Evolutionary conservation across 148 eudicot species (phyloP), one percentile per base, ranked within the genome.

Genomic region (Persicaria tinctoria): DNA sequence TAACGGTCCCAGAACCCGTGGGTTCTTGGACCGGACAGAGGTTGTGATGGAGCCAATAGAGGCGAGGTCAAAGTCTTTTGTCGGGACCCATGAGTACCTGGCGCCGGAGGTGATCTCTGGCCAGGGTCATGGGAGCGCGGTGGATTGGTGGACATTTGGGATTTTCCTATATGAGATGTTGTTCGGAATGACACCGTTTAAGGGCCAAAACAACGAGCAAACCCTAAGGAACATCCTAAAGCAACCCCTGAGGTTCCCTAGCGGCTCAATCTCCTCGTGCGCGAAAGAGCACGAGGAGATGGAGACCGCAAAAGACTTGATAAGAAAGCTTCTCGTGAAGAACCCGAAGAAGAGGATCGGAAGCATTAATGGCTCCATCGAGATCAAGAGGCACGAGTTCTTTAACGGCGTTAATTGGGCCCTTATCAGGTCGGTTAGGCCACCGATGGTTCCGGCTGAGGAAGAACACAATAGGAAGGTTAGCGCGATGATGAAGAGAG

Each of bases 391-490:
- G 54, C 97, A 91, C 63, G 93, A 86, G 55, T 89, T 91, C 78
- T 91, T 91, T 68, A 89, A 84, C 74, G 97, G 97, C 57, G 91
- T 91, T 77, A 91, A 91, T 80, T 91, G 97, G 97, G 97, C 97
- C 49, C 78, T 91, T 72, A 91, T 91, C 59, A 86, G 97, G 83
- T 85, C 97, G 5, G 93, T 89, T 68, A 79, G 79, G 79, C 97
- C 97, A 5, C 97, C 97, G 4, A 86, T 86, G 80, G 93, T 91
- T n/a, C 97, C 70, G 70, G 70, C 93, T 49, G 82, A 71, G 57
- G 85, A 86, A 59, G 20, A 78, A 5, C 77, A 82, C 3, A 86
- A 78, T 14, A 78, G 51, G 48, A 66, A 38, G 70, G 7, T 66
- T 64, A 82, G 46, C 12, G 38, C 82, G 84, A 75, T 79, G n/a